These are phyloP conservation scores for Eremothecium sinecaudum DNA, from an alignment of 1,139 yeast genomes.

Conservation along the genomic window DNA sequence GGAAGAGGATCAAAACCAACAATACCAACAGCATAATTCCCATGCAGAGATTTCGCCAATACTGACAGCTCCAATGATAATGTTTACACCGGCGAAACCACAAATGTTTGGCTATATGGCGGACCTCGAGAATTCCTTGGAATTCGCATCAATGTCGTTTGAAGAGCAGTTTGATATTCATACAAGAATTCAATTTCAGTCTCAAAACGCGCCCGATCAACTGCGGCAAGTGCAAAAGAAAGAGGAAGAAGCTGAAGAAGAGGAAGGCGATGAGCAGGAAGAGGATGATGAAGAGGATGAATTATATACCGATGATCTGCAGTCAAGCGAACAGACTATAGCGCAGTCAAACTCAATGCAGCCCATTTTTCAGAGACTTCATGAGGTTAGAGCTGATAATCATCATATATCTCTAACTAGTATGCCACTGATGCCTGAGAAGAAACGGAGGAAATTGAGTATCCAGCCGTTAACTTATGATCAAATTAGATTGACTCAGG, in stretches of 20 bases:
- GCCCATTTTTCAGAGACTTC: constrained; percentile 1
- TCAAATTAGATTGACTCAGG: constrained; percentile 3
- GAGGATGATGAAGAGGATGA: constrained; percentile 4
- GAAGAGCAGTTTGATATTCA: constrained; percentile 3
- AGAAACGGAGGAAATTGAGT: constrained; percentile 2
- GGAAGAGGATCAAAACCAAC: too few relatives aligned
- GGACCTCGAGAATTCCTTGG: constrained; percentile 1
- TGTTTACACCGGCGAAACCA: background rate
- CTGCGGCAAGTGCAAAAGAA: background rate
- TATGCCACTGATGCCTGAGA: constrained; percentile 1
- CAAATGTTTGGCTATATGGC: constrained; percentile 1
- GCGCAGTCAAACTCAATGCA: background rate
- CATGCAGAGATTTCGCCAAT: background rate
- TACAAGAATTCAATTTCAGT: background rate
- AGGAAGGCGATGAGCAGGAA: constrained; percentile 1
- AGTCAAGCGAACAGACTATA: background rate
- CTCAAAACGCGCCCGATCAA: background rate
- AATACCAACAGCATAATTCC: too few relatives aligned
- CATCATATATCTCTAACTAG: background rate
- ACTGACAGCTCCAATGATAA: background rate
- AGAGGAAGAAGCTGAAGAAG: constrained; percentile 1
- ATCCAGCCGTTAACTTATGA: constrained; percentile 5
- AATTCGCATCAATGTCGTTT: background rate
- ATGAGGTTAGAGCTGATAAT: constrained; percentile 1
- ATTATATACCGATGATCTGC: background rate